Conservation (phyloP, 371 early-diverging fungal genomes). For the Dinochytrium kinnereticum region DNA sequence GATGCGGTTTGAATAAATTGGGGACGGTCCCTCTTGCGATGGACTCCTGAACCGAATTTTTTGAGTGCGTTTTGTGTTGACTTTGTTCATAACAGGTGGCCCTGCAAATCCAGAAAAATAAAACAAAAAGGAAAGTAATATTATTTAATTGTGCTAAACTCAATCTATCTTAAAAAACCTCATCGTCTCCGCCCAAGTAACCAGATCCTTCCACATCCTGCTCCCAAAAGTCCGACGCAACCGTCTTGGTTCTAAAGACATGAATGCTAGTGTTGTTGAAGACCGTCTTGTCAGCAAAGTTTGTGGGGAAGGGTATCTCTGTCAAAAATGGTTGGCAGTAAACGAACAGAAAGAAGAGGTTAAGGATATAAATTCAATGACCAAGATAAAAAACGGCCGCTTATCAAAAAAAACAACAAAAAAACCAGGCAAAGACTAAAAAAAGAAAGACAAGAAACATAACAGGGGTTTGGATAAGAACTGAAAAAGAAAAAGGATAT, state of each 20-base stretch:
- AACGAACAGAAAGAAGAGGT: slow-evolving; percentile 6
- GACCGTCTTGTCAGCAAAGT: slow-evolving; percentile 7
- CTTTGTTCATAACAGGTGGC: too few species aligned
- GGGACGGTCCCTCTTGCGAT: not conserved
- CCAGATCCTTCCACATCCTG: not conserved
- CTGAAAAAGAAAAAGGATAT: slow-evolving; percentile 1
- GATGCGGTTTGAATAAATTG: not conserved
- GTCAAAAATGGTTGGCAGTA: not conserved
- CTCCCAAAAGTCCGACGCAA: slow-evolving; percentile 4
- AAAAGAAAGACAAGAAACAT: not conserved
- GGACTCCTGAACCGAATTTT: too few species aligned
- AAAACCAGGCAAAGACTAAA: not conserved
- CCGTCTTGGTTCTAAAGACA: slow-evolving; percentile 12
- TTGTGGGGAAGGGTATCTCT: slow-evolving; percentile 21
- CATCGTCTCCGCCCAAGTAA: not conserved
- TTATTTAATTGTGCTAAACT: too few species aligned
- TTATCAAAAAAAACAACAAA: not conserved
- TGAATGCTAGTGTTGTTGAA: slow-evolving; percentile 38
- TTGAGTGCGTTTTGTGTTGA: too few species aligned
- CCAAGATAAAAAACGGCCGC: too few species aligned
- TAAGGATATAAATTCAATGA: not conserved
- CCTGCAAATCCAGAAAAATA: too few species aligned
- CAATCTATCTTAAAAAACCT: slow-evolving; percentile 4
- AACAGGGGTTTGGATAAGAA: not conserved
- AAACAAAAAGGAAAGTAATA: too few species aligned